Conservation (phyloP, 306 rosid species). For the Trichosanthes truncata region DNA sequence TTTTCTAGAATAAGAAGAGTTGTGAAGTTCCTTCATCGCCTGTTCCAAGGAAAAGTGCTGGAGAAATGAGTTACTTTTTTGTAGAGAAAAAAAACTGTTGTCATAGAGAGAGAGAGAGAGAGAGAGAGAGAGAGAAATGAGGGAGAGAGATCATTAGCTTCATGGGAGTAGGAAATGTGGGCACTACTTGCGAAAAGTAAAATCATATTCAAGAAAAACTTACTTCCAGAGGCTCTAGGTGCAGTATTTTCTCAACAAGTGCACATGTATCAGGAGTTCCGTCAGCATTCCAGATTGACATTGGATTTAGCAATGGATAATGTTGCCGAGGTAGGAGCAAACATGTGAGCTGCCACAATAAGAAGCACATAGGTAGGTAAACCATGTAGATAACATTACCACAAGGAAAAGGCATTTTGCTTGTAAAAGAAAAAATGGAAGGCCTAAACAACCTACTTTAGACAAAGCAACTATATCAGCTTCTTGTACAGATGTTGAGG, state of each 20-base stretch:
- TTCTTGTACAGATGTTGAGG: constrained; percentile 40
- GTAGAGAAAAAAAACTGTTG: not conserved
- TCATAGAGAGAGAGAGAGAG: too few relatives aligned
- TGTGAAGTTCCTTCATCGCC: not conserved
- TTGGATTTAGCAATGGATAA: constrained; percentile 51
- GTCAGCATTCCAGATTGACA: constrained; percentile 83
- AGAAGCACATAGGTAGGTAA: constrained; percentile 21
- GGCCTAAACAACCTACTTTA: constrained; percentile 37
- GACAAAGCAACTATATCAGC: constrained; percentile 69
- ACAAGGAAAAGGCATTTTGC: constrained; percentile 1
- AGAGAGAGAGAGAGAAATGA: not conserved
- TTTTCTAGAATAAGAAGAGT: not conserved
- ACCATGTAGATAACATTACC: not conserved
- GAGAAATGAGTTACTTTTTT: not conserved
- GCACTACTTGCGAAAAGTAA: not conserved
- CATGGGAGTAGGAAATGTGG: not conserved
- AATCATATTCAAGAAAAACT: constrained; percentile 4
- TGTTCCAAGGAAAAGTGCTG: not conserved
- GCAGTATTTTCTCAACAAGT: constrained; percentile 74
- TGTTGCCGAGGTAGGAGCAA: constrained; percentile 63
- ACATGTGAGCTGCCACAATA: constrained; percentile 65
- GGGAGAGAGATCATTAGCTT: not conserved
- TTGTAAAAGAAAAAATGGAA: not conserved
- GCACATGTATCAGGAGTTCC: constrained; percentile 55
- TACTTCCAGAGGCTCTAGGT: constrained; percentile 87